Percentiles rank a stretch among this genome's conserved stretches.
These are phyloP conservation scores for Pittosporum tobira DNA, from an alignment of 129 eudicot species.

Conservation along the genomic window DNA sequence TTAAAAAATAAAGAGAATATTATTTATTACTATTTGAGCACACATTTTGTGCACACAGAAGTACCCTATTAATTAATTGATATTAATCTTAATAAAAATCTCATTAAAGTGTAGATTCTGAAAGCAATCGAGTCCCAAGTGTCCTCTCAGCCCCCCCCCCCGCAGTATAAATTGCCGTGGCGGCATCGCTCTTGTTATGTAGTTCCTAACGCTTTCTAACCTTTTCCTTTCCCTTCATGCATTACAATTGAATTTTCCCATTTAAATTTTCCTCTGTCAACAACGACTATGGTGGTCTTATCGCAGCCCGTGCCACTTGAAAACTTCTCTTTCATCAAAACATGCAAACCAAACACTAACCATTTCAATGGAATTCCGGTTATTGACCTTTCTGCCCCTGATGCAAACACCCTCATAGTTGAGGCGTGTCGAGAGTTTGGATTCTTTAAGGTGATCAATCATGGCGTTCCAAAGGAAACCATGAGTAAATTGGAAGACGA, in stretches of 20 bases:
- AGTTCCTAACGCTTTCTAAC: not conserved
- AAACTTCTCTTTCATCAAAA: conserved; percentile 15
- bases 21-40: no score
- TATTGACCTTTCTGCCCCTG: conserved; percentile 35
- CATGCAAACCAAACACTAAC: conserved; percentile 22
- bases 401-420: conserved; percentile 33
- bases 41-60: no score
- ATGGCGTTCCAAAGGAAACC: conserved; percentile 33
- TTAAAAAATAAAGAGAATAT: no score
- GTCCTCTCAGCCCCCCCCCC: no score
- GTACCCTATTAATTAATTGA: no score
- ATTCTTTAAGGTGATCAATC: conserved; percentile 50
- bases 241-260: not conserved
- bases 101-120: no score
- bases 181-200: conserved; percentile 4
- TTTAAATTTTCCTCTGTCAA: not conserved
- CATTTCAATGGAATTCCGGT: conserved; percentile 29
- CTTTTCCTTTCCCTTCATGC: conserved; percentile 4
- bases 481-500: conserved; percentile 30
- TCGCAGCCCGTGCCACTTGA: conserved; percentile 24
- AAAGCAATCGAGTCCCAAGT: no score
- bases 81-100: no score
- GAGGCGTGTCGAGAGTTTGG: conserved; percentile 55
- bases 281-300: conserved; percentile 37
- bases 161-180: no score